phyloP scores from a whole-genome alignment of 2,329 filamentous ascomycete genomes.

The Penicillium brevicompactum region DNA sequence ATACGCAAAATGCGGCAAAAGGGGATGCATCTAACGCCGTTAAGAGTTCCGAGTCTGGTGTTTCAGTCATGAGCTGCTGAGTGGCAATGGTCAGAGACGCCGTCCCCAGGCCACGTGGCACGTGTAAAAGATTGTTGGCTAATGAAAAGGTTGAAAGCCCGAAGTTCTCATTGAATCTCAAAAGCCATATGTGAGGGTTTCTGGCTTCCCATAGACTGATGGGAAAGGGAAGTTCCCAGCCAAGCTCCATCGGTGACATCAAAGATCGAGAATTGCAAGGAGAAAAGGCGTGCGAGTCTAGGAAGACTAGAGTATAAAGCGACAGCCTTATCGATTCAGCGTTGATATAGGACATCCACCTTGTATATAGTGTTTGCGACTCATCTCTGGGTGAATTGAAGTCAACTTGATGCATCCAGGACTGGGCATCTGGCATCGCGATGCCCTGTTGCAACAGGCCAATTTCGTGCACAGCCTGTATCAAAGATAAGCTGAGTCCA shows the following conservation, averaged over 20 bases:
- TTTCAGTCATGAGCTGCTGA: conserved; percentile 35
- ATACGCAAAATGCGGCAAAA: conserved; percentile 30
- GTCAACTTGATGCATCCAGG: conserved; percentile 11
- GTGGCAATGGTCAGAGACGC: conserved; percentile 33
- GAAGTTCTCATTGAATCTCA: conserved; percentile 19
- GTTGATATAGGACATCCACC: conserved; percentile 30
- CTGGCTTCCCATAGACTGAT: conserved; percentile 34
- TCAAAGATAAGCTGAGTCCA: background rate
- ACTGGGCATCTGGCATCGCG: conserved; percentile 18
- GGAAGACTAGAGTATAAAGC: conserved; percentile 31
- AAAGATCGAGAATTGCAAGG: conserved; percentile 34
- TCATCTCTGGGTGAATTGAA: conserved; percentile 6
- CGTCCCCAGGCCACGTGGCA: conserved; percentile 21
- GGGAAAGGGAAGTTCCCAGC: conserved; percentile 38
- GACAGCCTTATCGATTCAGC: conserved; percentile 36
- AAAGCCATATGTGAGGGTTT: conserved; percentile 28
- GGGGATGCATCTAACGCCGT: conserved; percentile 27
- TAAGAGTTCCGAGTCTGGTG: conserved; percentile 27
- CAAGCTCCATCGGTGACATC: conserved; percentile 35
- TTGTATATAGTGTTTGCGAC: conserved; percentile 19
- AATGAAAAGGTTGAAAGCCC: conserved; percentile 1
- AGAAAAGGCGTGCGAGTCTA: conserved; percentile 31
- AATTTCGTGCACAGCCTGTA: conserved; percentile 28
- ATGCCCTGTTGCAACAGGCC: conserved; percentile 29
- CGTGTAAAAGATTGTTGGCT: conserved; percentile 9